phyloP scores from a whole-genome alignment of 352 stramenopile species.

The Phytophthora pseudosyringae region DNA sequence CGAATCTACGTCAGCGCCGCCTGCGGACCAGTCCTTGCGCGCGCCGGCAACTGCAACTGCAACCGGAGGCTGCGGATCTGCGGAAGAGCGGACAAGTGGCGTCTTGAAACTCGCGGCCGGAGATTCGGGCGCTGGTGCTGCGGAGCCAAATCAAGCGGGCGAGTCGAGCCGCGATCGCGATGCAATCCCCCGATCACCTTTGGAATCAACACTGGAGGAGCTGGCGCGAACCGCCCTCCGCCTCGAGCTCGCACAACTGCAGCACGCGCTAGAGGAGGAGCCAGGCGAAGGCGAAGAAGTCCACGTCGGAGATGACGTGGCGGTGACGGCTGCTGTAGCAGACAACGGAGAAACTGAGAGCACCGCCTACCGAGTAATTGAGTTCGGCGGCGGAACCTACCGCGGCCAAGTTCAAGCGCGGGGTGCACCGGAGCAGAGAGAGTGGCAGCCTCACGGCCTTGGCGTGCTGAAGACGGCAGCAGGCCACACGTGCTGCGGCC shows the following conservation, averaged over 20 bases:
- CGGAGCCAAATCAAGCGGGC: not conserved
- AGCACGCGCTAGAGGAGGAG: constrained; percentile 12
- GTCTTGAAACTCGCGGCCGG: constrained; percentile 17
- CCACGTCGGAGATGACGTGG: not conserved
- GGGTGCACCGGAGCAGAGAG: not conserved
- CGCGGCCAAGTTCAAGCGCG: constrained; percentile 29
- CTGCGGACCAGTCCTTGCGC: constrained; percentile 31
- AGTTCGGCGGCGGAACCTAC: constrained; percentile 19
- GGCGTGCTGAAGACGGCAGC: constrained; percentile 45
- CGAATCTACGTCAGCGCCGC: constrained; percentile 23
- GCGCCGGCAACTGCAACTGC: constrained; percentile 31
- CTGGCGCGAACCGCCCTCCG: constrained; percentile 14
- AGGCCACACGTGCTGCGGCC: constrained; percentile 39
- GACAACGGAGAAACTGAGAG: constrained; percentile 9
- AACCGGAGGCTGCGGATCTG: constrained; percentile 24
- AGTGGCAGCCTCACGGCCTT: constrained; percentile 45
- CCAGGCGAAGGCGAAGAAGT: not conserved
- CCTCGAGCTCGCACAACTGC: constrained; percentile 22
- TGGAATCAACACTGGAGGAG: not conserved
- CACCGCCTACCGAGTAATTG: constrained; percentile 18
- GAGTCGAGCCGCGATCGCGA: not conserved
- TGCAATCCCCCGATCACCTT: constrained; percentile 4
- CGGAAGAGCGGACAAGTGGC: constrained; percentile 13
- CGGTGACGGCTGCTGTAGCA: not conserved
- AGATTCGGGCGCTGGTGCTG: constrained; percentile 17